These are phyloP conservation scores for Skeletonema potamos DNA, from an alignment of 108 stramenopile genomes.

Conservation along the genomic window DNA sequence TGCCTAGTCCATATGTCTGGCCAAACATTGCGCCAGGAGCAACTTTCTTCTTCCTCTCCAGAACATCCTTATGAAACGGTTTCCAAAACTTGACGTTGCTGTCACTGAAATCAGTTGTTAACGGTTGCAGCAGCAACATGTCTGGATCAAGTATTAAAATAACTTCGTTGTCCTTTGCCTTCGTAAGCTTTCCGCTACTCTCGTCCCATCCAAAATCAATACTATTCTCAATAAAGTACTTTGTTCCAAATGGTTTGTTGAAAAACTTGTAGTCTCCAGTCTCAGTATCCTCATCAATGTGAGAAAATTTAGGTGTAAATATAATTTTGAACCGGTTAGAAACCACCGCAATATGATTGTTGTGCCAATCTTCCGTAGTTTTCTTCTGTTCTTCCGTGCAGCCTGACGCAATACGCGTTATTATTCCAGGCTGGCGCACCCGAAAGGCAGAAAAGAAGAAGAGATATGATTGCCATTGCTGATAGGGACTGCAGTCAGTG, in stretches of 20 bases:
- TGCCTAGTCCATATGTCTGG: constrained; percentile 81
- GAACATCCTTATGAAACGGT: constrained; percentile 15
- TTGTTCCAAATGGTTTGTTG: constrained; percentile 88
- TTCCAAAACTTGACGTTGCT: constrained; percentile 39
- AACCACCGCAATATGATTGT: constrained; percentile 47
- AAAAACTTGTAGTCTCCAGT: constrained; percentile 80
- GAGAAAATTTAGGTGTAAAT: constrained; percentile 75
- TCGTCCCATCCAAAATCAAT: constrained; percentile 46
- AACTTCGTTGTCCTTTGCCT: constrained; percentile 52
- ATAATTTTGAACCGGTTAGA: constrained; percentile 61
- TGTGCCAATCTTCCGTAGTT: constrained; percentile 30
- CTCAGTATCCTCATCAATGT: constrained; percentile 47
- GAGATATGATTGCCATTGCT: constrained; percentile 94
- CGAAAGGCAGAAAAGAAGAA: constrained; percentile 86
- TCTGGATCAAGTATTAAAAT: constrained; percentile 93
- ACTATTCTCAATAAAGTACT: constrained; percentile 77
- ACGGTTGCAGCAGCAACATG: constrained; percentile 82
- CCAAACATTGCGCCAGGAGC: constrained; percentile 74
- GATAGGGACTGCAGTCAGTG: constrained; percentile 85
- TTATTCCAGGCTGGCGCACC: constrained; percentile 78
- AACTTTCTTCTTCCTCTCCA: constrained; percentile 30
- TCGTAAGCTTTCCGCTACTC: constrained; percentile 30
- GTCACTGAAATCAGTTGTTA: constrained; percentile 66
- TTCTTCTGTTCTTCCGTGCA: constrained; percentile 51
- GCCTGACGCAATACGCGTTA: constrained; percentile 92